Evolutionary conservation across 2,329 filamentous ascomycete species (phyloP).

Genomic region (Botrytis deweyae): DNA sequence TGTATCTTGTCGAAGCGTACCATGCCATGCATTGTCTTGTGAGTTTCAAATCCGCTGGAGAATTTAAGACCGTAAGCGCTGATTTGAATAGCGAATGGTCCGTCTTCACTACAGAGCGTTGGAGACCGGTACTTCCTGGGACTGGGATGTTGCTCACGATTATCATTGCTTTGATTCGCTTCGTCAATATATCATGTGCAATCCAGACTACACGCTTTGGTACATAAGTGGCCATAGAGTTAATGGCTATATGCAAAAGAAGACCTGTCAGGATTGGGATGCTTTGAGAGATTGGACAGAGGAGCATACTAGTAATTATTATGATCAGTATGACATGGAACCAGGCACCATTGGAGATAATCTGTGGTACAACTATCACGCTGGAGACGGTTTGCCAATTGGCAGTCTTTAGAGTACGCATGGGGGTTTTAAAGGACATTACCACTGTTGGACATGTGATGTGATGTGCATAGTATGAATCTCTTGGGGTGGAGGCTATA

Average conservation of each 20-base stretch:
- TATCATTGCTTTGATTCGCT: slow-evolving; percentile 14
- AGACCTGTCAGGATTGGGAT: slow-evolving; percentile 20
- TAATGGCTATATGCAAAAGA: slow-evolving; percentile 4
- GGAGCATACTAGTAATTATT: slow-evolving; percentile 6
- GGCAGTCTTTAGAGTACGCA: not conserved
- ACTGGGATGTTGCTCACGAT: not conserved
- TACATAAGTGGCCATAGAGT: slow-evolving; percentile 6
- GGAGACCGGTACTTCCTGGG: not conserved
- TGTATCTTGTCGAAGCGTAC: not conserved
- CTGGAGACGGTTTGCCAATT: not conserved
- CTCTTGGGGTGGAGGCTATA: not conserved
- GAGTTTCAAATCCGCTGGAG: not conserved
- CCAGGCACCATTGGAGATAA: not conserved
- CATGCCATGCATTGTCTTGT: not conserved
- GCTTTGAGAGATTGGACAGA: slow-evolving; percentile 18
- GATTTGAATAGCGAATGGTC: not conserved
- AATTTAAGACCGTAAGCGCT: not conserved
- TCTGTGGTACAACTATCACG: not conserved
- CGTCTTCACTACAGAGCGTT: not conserved
- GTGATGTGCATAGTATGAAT: not conserved
- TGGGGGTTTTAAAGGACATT: not conserved
- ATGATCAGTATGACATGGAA: not conserved
- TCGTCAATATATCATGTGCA: slow-evolving; percentile 21
- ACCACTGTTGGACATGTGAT: not conserved
- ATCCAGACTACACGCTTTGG: slow-evolving; percentile 18